Evolutionary conservation across 1,284 basidiomycete species (phyloP), one percentile per base, ranked within the genome.

Genomic region (Cystobasidium pallidum): DNA sequence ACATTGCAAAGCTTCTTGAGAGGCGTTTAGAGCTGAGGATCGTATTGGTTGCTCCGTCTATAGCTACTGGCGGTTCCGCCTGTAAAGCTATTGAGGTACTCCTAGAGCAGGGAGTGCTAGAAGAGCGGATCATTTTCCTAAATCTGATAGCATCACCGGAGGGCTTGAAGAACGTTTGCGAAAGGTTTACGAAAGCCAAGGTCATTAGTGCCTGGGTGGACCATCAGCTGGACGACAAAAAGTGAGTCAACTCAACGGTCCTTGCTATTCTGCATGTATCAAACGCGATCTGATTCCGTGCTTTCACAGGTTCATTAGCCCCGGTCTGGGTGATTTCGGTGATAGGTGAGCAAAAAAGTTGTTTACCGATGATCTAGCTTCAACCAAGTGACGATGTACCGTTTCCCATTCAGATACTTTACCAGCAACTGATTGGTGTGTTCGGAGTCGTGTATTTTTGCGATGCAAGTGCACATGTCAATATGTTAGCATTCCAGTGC

Each of bases 171-270:
- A 89, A 87, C 39, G 94, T 98, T 81, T 90, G 89, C 80, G 81
- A 83, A 24, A 88, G 85, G 77, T 97, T 89, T 81, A 94, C 94
- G 2, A 84, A 86, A 62, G 83, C 94, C 54, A 89, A 89, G 79
- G 88, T 97, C 88, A 91, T 96, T 68, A 95, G 93, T 17, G 95
- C 93, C 0, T 99, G 95, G 94, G 94, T 99, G 72, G 95, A 99
- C 82, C 84, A 94, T 77, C 91, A 91, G 6, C 85, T 99, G 73
- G 95, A 98, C 78, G 91, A 92, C n/a, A 79, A 80, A 75, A 81
- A 80, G 74, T 84, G 81, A 70, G 82, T 79, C 43, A 58, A 72
- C 6, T 92, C 92, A n/a, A n/a, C n/a, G n/a, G n/a, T n/a, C n/a
- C n/a, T n/a, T n/a, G n/a, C n/a, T n/a, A n/a, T n/a, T n/a, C n/a